Evolutionary conservation across 23 red algal species (phyloP).

Genomic region (Agarophyton chilense): DNA sequence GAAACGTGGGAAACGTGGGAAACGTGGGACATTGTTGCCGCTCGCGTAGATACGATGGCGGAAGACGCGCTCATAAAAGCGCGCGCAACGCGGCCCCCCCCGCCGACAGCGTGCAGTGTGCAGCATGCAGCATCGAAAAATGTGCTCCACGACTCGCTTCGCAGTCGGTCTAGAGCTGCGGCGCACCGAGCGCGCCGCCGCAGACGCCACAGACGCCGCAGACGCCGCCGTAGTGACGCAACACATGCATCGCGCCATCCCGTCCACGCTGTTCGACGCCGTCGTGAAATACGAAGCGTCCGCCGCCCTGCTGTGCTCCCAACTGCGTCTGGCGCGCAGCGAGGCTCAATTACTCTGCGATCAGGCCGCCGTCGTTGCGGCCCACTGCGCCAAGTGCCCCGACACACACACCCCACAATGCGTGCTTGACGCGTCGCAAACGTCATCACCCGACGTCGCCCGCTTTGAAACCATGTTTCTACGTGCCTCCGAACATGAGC

Average conservation of each 20-base stretch:
- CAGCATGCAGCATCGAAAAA: too few species aligned
- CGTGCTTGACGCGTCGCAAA: neutral
- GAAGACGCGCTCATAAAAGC: too few species aligned
- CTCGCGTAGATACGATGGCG: too few species aligned
- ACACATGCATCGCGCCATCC: neutral
- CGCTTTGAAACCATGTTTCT: neutral
- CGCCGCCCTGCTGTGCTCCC: neutral
- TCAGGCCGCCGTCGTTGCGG: neutral
- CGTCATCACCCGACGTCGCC: neutral
- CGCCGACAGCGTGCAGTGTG: too few species aligned
- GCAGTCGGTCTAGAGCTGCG: too few species aligned
- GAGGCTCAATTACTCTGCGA: neutral
- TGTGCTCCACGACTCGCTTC: too few species aligned
- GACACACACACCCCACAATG: neutral
- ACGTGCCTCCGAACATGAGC: neutral
- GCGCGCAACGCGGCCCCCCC: too few species aligned
- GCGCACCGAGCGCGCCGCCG: too few species aligned
- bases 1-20: too few species aligned
- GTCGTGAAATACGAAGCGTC: neutral
- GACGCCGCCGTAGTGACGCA: too few species aligned
- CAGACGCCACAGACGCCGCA: too few species aligned
- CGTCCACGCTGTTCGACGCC: neutral
- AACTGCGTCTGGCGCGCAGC: neutral
- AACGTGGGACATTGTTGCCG: too few species aligned
- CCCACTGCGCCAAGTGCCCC: neutral